These are phyloP conservation scores for Alternaria sp. DNA, from an alignment of 2,329 filamentous ascomycete species.

Conservation along the genomic window DNA sequence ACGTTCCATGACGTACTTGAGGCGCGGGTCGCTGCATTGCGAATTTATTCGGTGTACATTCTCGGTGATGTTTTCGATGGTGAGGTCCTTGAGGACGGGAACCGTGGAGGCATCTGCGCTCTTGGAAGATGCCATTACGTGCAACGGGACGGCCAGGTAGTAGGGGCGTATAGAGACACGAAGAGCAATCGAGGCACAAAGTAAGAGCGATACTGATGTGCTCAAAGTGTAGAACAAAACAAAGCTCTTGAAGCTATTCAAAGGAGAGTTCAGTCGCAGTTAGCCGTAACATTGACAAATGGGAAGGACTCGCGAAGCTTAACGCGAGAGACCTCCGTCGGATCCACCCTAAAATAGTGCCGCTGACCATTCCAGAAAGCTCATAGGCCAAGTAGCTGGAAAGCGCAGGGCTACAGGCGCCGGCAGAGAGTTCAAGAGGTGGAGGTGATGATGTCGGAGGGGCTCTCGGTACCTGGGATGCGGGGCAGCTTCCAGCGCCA, in stretches of 20 bases:
- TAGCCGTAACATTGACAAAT: conserved; percentile 2
- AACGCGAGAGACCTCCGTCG: not conserved
- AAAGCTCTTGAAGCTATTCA: not conserved
- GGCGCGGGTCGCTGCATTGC: conserved; percentile 68
- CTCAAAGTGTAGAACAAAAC: not conserved
- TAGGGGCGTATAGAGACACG: not conserved
- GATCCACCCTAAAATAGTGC: not conserved
- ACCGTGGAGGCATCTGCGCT: conserved; percentile 14
- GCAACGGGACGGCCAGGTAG: not conserved
- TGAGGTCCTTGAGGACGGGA: conserved; percentile 67
- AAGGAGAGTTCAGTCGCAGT: not conserved
- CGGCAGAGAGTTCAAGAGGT: conserved; percentile 20
- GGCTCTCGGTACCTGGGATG: conserved; percentile 27
- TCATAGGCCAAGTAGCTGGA: conserved; percentile 14
- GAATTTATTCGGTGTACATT: conserved; percentile 81
- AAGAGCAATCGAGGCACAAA: not conserved
- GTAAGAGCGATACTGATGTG: not conserved
- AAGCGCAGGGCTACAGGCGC: not conserved
- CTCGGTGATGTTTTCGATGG: conserved; percentile 81
- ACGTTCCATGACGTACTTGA: conserved; percentile 76
- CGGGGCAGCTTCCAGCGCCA: conserved; percentile 16
- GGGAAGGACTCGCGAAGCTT: conserved; percentile 15
- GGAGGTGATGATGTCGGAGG: conserved; percentile 21
- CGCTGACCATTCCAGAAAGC: conserved; percentile 14
- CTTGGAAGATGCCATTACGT: conserved; percentile 9